phyloP scores from a whole-genome alignment of 352 stramenopile genomes.

The Phytophthora pinifolia region DNA sequence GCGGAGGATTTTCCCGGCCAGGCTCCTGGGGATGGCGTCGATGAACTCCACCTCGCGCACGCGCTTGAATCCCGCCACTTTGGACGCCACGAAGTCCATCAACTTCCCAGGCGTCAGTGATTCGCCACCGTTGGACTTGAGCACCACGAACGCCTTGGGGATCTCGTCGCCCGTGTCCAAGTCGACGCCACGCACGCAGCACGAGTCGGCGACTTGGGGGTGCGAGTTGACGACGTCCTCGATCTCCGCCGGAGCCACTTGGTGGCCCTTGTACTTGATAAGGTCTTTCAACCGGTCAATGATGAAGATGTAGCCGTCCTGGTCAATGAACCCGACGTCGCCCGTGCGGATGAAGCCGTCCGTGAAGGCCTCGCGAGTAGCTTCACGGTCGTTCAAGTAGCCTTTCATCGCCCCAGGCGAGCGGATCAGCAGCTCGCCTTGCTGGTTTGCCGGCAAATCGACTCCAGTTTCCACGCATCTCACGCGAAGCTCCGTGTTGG shows the following conservation, averaged over 20 bases:
- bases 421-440: constrained; percentile 84
- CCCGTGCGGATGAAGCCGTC: constrained; percentile 85
- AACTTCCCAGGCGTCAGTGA: constrained; percentile 17
- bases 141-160: constrained; percentile 89
- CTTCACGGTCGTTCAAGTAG: constrained; percentile 86
- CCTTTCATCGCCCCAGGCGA: constrained; percentile 91
- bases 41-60: constrained; percentile 87
- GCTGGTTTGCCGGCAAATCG: constrained; percentile 33
- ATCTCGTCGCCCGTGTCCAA: constrained; percentile 77
- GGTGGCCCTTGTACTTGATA: constrained; percentile 94
- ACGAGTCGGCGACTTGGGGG: constrained; percentile 73
- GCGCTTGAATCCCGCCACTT: constrained; percentile 85
- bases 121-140: constrained; percentile 39
- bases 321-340: constrained; percentile 90
- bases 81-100: constrained; percentile 75
- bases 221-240: constrained; percentile 89
- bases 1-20: constrained; percentile 90
- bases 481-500: constrained; percentile 56
- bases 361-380: constrained; percentile 69
- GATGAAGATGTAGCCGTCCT: constrained; percentile 91
- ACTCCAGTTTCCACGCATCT: constrained; percentile 39
- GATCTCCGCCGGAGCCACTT: constrained; percentile 90
- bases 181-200: constrained; percentile 60
- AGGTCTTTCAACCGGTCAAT: constrained; percentile 93
- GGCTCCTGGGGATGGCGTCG: constrained; percentile 84